A percentile compares a stretch with the other conserved stretches of the same genome.
phyloP scores from a whole-genome alignment of 2,329 filamentous ascomycete genomes.

The Fusarium sarcochroum region DNA sequence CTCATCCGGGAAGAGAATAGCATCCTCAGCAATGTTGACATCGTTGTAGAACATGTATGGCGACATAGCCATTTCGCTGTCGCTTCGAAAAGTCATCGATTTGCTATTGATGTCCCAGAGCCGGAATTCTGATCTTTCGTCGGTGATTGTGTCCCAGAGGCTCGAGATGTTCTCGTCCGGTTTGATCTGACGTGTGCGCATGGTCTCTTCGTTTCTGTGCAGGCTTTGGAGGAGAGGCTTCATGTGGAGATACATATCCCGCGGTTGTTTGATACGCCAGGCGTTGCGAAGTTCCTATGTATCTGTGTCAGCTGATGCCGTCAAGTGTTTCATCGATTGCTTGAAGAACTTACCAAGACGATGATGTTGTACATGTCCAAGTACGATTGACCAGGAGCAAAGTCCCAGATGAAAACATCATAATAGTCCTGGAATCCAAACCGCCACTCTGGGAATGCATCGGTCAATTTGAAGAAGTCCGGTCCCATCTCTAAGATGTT shows the following conservation, averaged over 20 bases:
- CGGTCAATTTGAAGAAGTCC: constrained; percentile 44
- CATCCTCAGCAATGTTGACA: constrained; percentile 43
- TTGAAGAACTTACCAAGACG: constrained; percentile 23
- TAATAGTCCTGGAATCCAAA: constrained; percentile 50
- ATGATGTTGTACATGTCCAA: constrained; percentile 40
- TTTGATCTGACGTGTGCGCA: constrained; percentile 45
- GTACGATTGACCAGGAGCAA: constrained; percentile 37
- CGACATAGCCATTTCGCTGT: background rate
- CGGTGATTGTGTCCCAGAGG: constrained; percentile 44
- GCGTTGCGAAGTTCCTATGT: constrained; percentile 47
- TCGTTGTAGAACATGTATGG: constrained; percentile 49
- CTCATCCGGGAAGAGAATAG: constrained; percentile 48
- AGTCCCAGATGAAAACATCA: constrained; percentile 50
- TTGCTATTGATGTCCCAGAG: constrained; percentile 26
- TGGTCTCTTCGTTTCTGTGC: constrained; percentile 42
- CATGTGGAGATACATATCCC: constrained; percentile 45
- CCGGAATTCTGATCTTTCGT: constrained; percentile 33
- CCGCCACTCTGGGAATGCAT: constrained; percentile 46
- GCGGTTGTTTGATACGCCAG: constrained; percentile 43
- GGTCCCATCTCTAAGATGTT: constrained; percentile 44
- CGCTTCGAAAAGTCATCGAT: constrained; percentile 9
- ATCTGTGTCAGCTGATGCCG: background rate
- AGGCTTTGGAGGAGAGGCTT: constrained; percentile 40
- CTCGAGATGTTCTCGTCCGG: constrained; percentile 41
- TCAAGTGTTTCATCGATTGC: rapidly evolving